phyloP scores from a whole-genome alignment of 2,329 filamentous ascomycete genomes.

The Teratosphaeriaceae sp. region DNA sequence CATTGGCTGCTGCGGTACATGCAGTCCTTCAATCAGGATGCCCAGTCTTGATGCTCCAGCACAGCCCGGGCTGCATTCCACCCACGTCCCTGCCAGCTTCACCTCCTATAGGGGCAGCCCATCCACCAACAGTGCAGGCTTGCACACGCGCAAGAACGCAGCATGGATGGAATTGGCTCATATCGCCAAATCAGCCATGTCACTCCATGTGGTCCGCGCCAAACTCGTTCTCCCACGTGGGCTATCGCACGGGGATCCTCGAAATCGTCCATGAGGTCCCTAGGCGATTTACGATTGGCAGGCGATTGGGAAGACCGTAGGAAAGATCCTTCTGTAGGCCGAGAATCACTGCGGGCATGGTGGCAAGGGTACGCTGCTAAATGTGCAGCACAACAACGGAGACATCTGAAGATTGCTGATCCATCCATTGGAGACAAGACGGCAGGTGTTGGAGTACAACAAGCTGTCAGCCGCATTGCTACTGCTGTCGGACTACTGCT shows the following conservation, averaged over 20 bases:
- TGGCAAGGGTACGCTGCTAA: slow-evolving; percentile 29
- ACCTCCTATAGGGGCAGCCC: slow-evolving; percentile 45
- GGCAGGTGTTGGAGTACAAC: slow-evolving; percentile 38
- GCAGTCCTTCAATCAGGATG: slow-evolving; percentile 23
- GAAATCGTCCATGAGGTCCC: slow-evolving; percentile 45
- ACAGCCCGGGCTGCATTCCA: slow-evolving; percentile 31
- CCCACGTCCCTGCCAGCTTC: slow-evolving; percentile 39
- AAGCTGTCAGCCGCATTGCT: slow-evolving; percentile 36
- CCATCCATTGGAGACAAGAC: slow-evolving; percentile 16
- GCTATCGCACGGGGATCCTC: slow-evolving; percentile 43
- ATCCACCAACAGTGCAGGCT: slow-evolving; percentile 43
- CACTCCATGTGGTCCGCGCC: slow-evolving; percentile 40
- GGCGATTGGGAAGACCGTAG: slow-evolving; percentile 33
- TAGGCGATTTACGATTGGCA: slow-evolving; percentile 38
- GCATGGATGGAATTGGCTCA: slow-evolving; percentile 37
- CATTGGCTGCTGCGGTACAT: slow-evolving; percentile 36
- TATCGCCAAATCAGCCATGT: slow-evolving; percentile 40
- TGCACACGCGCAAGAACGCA: slow-evolving; percentile 46
- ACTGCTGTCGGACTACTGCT: slow-evolving; percentile 38
- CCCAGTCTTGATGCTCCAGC: slow-evolving; percentile 40
- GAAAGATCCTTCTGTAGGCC: too few species aligned
- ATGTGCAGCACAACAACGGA: slow-evolving; percentile 28
- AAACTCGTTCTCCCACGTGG: slow-evolving; percentile 31
- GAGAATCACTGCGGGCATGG: too few species aligned
- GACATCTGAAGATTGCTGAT: slow-evolving; percentile 29